Percentiles rank a stretch among this genome's conserved stretches.
Conservation (phyloP, 352 stramenopile species). For the Peronosclerospora sorghi region DNA sequence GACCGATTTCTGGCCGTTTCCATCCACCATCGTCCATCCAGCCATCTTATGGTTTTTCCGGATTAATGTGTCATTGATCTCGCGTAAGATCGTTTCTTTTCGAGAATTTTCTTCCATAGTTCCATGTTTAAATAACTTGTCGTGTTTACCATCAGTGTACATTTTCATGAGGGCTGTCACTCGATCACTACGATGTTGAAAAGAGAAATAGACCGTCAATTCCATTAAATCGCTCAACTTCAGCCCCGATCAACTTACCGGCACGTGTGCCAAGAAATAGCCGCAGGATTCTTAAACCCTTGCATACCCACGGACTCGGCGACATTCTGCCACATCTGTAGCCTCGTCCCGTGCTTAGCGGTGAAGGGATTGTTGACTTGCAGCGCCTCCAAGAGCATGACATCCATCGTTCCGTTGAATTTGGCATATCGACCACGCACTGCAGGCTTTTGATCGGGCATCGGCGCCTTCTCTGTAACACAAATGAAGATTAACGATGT, state of each 20-base stretch:
- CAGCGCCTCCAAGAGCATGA: constrained; percentile 63
- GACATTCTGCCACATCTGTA: constrained; percentile 74
- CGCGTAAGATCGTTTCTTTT: constrained; percentile 55
- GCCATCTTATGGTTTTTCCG: constrained; percentile 39
- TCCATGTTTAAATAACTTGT: constrained; percentile 79
- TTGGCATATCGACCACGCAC: constrained; percentile 67
- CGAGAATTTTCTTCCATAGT: constrained; percentile 52
- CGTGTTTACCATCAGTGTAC: constrained; percentile 65
- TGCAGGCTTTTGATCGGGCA: constrained; percentile 15
- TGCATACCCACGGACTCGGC: constrained; percentile 47
- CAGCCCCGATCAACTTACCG: constrained; percentile 23
- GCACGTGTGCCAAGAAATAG: constrained; percentile 79
- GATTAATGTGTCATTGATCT: constrained; percentile 41
- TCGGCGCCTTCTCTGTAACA: constrained; percentile 1
- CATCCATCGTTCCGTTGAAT: constrained; percentile 70
- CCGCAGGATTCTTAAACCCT: constrained; percentile 51
- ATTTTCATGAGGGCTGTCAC: constrained; percentile 71
- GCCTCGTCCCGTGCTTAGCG: constrained; percentile 70
- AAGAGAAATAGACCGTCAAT: constrained; percentile 1
- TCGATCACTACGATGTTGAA: constrained; percentile 32
- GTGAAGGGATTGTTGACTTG: constrained; percentile 65
- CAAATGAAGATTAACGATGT: background rate
- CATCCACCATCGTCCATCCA: constrained; percentile 9
- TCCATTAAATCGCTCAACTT: background rate
- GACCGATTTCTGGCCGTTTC: constrained; percentile 10